Conservation (phyloP, 1,284 basidiomycete genomes). For the Ustilago curta region DNA sequence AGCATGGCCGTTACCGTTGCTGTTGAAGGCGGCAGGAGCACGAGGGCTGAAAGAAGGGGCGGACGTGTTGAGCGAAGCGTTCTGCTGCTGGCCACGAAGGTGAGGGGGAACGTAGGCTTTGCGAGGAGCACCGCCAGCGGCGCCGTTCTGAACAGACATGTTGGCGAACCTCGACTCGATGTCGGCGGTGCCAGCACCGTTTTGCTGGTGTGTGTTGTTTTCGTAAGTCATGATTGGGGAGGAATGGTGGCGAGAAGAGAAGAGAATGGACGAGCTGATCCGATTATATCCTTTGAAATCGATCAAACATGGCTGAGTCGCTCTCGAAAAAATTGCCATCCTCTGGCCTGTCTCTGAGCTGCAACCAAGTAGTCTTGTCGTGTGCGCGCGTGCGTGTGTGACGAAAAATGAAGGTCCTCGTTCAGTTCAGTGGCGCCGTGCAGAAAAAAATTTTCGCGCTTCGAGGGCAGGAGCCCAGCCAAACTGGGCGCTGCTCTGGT, state of each 20-base stretch:
- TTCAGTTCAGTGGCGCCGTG: too few species aligned
- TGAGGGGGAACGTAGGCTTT: constrained; percentile 94
- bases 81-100: constrained; percentile 74
- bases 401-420: too few species aligned
- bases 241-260: constrained; percentile 24
- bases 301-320: constrained; percentile 25
- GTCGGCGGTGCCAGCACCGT: constrained; percentile 73
- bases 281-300: neutral
- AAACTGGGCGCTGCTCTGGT: constrained; percentile 4
- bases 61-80: constrained; percentile 64
- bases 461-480: neutral
- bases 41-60: constrained; percentile 51
- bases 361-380: too few species aligned
- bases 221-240: constrained; percentile 59
- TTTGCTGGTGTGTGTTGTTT: constrained; percentile 57
- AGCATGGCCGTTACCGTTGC: constrained; percentile 37
- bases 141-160: constrained; percentile 58
- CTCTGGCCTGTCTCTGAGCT: neutral
- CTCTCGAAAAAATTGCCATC: neutral
- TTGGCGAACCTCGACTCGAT: constrained; percentile 81
- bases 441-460: neutral
- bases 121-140: constrained; percentile 73
- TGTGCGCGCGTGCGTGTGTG: too few species aligned
- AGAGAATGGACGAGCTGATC: neutral
- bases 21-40: constrained; percentile 54